Evolutionary conservation across 495 filamentous ascomycete species (phyloP).

Genomic region (Ramalina intermedia): DNA sequence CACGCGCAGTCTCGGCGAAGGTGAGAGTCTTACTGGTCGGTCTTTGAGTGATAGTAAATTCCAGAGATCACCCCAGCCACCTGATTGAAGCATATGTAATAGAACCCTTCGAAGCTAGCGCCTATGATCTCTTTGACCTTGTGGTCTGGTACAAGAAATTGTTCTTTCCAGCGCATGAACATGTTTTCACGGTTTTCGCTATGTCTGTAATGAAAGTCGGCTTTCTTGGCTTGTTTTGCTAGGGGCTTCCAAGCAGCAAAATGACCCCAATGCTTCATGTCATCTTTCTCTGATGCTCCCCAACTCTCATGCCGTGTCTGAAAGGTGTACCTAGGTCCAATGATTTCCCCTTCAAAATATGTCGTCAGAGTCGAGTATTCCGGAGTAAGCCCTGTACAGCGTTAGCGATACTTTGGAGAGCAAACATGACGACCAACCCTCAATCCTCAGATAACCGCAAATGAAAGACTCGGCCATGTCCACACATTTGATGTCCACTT

Average conservation of each 20-base stretch:
- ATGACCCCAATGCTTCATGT: constrained; percentile 84
- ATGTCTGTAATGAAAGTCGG: constrained; percentile 57
- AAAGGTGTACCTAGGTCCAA: constrained; percentile 88
- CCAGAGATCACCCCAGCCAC: constrained; percentile 68
- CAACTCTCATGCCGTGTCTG: constrained; percentile 77
- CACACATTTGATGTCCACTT: constrained; percentile 94
- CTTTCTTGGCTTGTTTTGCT: constrained; percentile 58
- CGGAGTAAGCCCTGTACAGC: constrained; percentile 63
- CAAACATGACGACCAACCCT: constrained; percentile 48
- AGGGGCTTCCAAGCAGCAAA: constrained; percentile 77
- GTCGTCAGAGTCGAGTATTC: constrained; percentile 94
- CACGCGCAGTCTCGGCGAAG: background rate
- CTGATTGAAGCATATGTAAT: constrained; percentile 99
- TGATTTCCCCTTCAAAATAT: constrained; percentile 97
- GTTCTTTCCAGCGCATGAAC: constrained; percentile 99
- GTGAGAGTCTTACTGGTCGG: constrained; percentile 61
- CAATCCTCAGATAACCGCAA: constrained; percentile 89
- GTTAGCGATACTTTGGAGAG: constrained; percentile 11
- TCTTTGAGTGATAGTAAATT: constrained; percentile 96
- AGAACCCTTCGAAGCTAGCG: constrained; percentile 96
- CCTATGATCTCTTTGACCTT: constrained; percentile 77
- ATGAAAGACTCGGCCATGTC: constrained; percentile 90
- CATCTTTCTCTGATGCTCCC: constrained; percentile 86
- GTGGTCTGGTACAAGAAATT: constrained; percentile 94
- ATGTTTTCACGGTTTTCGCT: constrained; percentile 71